Base-by-base conservation (phyloP, 2,329 filamentous ascomycete species). In the Pseudogymnoascus sp. region DNA sequence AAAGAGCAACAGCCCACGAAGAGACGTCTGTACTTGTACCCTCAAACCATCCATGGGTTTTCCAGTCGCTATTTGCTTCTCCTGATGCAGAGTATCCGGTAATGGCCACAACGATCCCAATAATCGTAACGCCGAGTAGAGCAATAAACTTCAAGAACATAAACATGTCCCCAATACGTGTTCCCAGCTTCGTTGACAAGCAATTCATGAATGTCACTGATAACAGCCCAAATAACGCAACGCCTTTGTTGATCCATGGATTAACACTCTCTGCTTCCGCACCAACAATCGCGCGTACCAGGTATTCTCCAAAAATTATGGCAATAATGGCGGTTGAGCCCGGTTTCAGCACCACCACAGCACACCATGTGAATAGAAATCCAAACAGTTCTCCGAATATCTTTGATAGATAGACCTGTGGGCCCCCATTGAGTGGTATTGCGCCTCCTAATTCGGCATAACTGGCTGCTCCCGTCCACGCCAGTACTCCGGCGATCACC, bases 91-190 rank as follows among this genome's bases (percentile, higher is more conserved):
- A 91, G 66, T 88, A 83, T 0, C 92, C 92, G 0, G 92, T 97
- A 5, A 83, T 76, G 0, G 94, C 94, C 13, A 97, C 94, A 9
- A 97, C 84, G 61, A 97, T 85, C 38, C 94, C 94, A 6, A 86
- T 89, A 2, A 96, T 78, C 0, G 92, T 92, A 60, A 99, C 89
- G 38, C 86, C 91, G 15, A 96, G 71, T 63, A 99, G 77, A 15
- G 91, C 92, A 63, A 96, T 77, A 71, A 99, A 96, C 73, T 99
- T 99, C 73, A 97, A 79, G 70, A 99, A 90, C 90, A 99, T 95
- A 74, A 99, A 91, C 68, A 90, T 74, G 71, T 99, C 92, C 60
- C 95, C 92, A 70, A 94, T 83, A 56, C 90, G 80, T 2, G 91
- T 95, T 39, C 90, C 92, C 38, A 96, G 77, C 67, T 86, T 88